Evolutionary conservation across 305 asterid genomes (phyloP).

Genomic region (Fraxinus albicans): DNA sequence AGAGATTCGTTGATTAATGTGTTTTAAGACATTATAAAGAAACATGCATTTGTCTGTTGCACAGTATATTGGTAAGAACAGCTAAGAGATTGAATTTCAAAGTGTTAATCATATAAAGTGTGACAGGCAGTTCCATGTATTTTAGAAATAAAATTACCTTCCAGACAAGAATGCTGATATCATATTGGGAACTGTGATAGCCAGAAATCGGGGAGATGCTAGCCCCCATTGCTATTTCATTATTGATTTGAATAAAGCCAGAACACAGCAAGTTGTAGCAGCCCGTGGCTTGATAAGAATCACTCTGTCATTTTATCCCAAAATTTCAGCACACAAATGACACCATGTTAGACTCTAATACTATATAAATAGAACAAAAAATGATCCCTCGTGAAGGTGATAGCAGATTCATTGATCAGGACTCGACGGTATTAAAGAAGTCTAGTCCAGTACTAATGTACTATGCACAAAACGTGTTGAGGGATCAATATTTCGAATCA

Average conservation of each 20-base stretch:
- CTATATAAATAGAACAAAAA: neutral
- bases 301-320: constrained; percentile 44
- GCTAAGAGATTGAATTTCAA: constrained; percentile 6
- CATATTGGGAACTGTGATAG: constrained; percentile 51
- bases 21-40: constrained; percentile 27
- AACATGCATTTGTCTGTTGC: constrained; percentile 15
- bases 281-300: constrained; percentile 67
- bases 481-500: neutral
- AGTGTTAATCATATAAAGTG: constrained; percentile 22
- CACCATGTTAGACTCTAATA: constrained; percentile 1
- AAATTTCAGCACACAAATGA: constrained; percentile 14
- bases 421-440: constrained; percentile 12
- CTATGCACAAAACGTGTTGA: neutral
- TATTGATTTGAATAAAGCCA: constrained; percentile 63
- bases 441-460: neutral
- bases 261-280: constrained; percentile 41
- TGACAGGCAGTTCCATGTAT: constrained; percentile 14
- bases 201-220: constrained; percentile 56
- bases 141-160: constrained; percentile 39
- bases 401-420: neutral
- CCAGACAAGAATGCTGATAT: constrained; percentile 75
- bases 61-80: constrained; percentile 9
- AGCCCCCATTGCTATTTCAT: constrained; percentile 69
- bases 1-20: constrained; percentile 39
- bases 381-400: neutral